Base-by-base conservation (phyloP, 2,329 filamentous ascomycete genomes). In the Pseudogymnoascus sp. region DNA sequence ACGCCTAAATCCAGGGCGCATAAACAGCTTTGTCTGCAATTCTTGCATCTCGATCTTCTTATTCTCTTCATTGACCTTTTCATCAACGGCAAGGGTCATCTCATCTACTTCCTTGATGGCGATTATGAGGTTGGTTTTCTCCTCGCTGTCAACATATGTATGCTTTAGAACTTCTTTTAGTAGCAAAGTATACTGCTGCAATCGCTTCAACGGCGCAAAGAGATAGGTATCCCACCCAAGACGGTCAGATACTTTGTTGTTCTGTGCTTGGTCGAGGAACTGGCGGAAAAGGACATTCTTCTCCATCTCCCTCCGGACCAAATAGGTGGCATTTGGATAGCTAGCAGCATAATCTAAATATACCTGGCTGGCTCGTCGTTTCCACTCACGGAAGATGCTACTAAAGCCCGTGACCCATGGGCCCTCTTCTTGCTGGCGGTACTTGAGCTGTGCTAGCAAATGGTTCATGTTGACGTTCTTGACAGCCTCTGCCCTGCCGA, bases 361-460 rank as follows among this genome's bases (percentile, higher is more conserved):
- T 10, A 91, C 88, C 2, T 83, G 79, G 74, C 88, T 91, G 33
- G 94, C 94, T 74, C 97, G 97, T 66, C 94, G 85, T 65, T 97
- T 96, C 94, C 94, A 99, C 76, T 99, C 94, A 63, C 94, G 83
- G 79, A 99, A 97, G 59, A 99, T 91, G 71, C 97, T 94, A 72
- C 92, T 97, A 76, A 97, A 97, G 2, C 94, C 94, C 11, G 84
- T 81, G 63, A 99, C 88, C 86, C 92, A 99, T 0, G 94, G 94
- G 0, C 94, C 94, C 76, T 99, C 93, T 72, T 97, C 94, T 70
- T 94, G 90, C 74, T 99, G 94, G 26, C 94, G 86, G 73, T 97
- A 99, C 72, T 97, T 97, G 69, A 99, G 83, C 74, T 97, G 93
- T 1, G 93, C 89, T 23, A 99, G 78, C 19, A 99, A 82, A 73